Conservation (phyloP, 257 asterid genomes). For the Solanum piurae region DNA sequence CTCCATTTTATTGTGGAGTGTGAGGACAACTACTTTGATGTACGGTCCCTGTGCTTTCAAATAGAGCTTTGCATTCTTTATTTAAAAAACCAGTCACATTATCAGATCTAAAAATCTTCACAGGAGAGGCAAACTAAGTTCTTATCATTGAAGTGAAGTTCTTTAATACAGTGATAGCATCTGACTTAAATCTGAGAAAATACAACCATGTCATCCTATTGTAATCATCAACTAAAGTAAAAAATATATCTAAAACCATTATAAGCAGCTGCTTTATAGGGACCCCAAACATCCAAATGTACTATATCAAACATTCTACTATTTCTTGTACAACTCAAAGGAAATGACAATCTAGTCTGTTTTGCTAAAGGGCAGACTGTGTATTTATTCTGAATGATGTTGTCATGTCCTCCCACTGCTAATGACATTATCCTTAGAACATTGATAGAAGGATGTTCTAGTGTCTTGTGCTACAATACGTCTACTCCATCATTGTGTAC, state of each 20-base stretch:
- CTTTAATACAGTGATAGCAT: too few relatives aligned
- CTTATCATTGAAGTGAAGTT: too few relatives aligned
- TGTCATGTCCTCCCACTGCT: neutral
- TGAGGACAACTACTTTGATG: neutral
- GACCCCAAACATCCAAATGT: too few relatives aligned
- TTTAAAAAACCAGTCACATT: neutral
- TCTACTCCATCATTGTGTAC: neutral
- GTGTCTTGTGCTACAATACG: neutral
- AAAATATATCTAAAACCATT: too few relatives aligned
- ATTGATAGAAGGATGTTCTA: neutral
- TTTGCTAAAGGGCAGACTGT: neutral
- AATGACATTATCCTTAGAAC: neutral
- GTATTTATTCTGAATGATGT: too few relatives aligned
- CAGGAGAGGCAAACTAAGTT: too few relatives aligned
- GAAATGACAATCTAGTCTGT: neutral
- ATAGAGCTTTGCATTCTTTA: too few relatives aligned
- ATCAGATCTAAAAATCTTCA: too few relatives aligned
- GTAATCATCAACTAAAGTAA: too few relatives aligned
- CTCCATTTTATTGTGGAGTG: neutral
- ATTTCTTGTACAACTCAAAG: neutral
- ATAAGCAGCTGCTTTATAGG: too few relatives aligned
- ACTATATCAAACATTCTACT: neutral
- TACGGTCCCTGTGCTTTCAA: neutral
- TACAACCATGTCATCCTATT: too few relatives aligned
- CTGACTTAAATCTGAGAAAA: too few relatives aligned